phyloP scores from a whole-genome alignment of 257 asterid genomes.

The Scutellaria baicalensis region DNA sequence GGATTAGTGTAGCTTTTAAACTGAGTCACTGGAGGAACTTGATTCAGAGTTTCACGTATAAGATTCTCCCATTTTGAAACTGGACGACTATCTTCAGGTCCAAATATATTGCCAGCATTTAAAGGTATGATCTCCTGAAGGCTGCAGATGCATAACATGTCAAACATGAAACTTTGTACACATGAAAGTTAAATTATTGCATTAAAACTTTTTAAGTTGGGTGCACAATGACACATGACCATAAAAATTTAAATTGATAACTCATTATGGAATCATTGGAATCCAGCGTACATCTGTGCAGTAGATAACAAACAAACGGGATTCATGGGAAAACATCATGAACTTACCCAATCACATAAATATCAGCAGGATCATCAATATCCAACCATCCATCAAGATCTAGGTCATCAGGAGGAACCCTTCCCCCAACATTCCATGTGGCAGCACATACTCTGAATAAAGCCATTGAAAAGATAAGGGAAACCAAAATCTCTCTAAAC shows the following conservation, averaged over 20 bases:
- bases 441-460: conserved; percentile 51
- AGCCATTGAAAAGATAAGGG: not conserved
- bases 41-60: conserved; percentile 70
- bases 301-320: not conserved
- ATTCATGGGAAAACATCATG: not conserved
- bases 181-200: not conserved
- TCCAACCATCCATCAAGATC: conserved; percentile 86
- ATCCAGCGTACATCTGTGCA: conserved; percentile 8
- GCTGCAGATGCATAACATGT: conserved; percentile 32
- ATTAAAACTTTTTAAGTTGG: not conserved
- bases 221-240: not conserved
- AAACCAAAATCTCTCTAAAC: conserved; percentile 11
- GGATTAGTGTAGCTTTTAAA: conserved; percentile 84
- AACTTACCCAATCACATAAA: conserved; percentile 84
- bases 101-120: conserved; percentile 86
- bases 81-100: conserved; percentile 88
- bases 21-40: conserved; percentile 44
- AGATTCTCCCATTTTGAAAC: conserved; percentile 75
- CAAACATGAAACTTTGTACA: not conserved
- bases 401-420: conserved; percentile 63
- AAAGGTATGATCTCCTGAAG: conserved; percentile 91
- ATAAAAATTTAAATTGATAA: not conserved
- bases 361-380: conserved; percentile 80
- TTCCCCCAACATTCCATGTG: conserved; percentile 92
- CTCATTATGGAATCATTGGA: not conserved